Evolutionary conservation across 768 basidiomycete species (phyloP).

Genomic region (Mycena belliarum): DNA sequence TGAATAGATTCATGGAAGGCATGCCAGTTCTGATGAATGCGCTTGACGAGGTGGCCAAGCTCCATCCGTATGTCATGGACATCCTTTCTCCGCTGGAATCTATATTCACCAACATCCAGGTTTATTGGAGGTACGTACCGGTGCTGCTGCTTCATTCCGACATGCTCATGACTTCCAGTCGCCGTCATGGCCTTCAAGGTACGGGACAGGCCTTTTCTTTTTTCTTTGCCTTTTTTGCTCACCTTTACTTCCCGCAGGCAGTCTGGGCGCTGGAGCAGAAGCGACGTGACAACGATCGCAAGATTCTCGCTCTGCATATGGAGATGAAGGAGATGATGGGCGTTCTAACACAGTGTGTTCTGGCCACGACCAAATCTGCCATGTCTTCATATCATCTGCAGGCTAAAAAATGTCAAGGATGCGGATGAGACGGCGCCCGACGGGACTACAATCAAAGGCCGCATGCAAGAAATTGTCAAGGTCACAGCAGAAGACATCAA

Average conservation of each 20-base stretch:
- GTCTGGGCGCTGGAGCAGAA: slow-evolving; percentile 40
- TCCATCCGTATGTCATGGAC: slow-evolving; percentile 24
- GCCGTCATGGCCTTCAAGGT: slow-evolving; percentile 17
- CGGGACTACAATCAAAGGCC: slow-evolving; percentile 33
- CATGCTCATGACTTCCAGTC: background rate
- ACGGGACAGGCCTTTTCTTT: slow-evolving; percentile 23
- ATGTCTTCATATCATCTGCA: slow-evolving; percentile 4
- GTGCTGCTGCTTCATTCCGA: background rate
- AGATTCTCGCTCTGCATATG: slow-evolving; percentile 29
- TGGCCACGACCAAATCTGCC: background rate
- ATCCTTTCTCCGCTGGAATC: background rate
- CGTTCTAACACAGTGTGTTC: slow-evolving; percentile 32
- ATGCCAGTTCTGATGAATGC: slow-evolving; percentile 24
- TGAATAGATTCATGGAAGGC: slow-evolving; percentile 16
- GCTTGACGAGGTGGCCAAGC: slow-evolving; percentile 28
- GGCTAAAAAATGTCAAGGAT: slow-evolving; percentile 34
- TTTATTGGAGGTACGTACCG: slow-evolving; percentile 13
- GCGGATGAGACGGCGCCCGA: slow-evolving; percentile 30
- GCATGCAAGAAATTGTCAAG: slow-evolving; percentile 32
- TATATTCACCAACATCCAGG: background rate
- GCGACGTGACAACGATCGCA: slow-evolving; percentile 41
- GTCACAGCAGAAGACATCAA: slow-evolving; percentile 32
- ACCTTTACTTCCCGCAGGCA: slow-evolving; percentile 15
- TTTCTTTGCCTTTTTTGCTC: slow-evolving; percentile 14
- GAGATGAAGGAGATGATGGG: slow-evolving; percentile 43